These are phyloP conservation scores for Stachybotrys elegans DNA, from an alignment of 2,329 filamentous ascomycete species.

Conservation along the genomic window DNA sequence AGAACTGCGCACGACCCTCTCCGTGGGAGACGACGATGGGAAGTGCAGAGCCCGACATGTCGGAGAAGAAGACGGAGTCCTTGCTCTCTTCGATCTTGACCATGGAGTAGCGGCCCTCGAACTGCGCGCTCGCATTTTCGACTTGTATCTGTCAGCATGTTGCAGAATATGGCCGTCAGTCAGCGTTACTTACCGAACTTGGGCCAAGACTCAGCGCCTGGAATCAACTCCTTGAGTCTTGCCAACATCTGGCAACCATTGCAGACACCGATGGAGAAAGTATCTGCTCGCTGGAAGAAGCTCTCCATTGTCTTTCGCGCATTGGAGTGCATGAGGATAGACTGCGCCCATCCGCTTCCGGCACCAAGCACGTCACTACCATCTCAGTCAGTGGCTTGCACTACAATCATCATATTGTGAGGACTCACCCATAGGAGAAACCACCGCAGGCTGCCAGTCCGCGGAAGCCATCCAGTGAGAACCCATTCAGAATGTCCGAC, in stretches of 20 bases:
- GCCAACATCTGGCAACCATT: slow-evolving; percentile 97
- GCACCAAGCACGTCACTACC: slow-evolving; percentile 68
- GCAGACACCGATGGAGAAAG: slow-evolving; percentile 90
- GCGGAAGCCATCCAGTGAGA: slow-evolving; percentile 75
- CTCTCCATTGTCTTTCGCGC: slow-evolving; percentile 69
- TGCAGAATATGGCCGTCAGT: neutral
- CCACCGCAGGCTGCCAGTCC: slow-evolving; percentile 94
- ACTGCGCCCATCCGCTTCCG: slow-evolving; percentile 95
- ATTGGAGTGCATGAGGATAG: slow-evolving; percentile 78
- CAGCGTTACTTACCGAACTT: slow-evolving; percentile 48
- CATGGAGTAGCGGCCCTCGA: slow-evolving; percentile 85
- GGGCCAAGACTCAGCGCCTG: slow-evolving; percentile 78
- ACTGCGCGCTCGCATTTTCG: slow-evolving; percentile 79
- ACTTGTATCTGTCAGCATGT: slow-evolving; percentile 34
- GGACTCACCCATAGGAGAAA: slow-evolving; percentile 72
- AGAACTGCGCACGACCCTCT: slow-evolving; percentile 76
- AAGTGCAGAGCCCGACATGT: slow-evolving; percentile 76
- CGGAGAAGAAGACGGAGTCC: slow-evolving; percentile 77
- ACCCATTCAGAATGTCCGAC: slow-evolving; percentile 80
- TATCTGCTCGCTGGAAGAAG: slow-evolving; percentile 86
- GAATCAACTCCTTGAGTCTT: slow-evolving; percentile 72
- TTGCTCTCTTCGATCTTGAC: slow-evolving; percentile 63
- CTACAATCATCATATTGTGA: neutral
- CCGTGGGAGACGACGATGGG: slow-evolving; percentile 89
- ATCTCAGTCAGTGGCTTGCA: neutral